Evolutionary conservation across 805 yeast species (phyloP), one percentile per base, ranked within the genome.

Genomic region (Saccharomyces mikatae): DNA sequence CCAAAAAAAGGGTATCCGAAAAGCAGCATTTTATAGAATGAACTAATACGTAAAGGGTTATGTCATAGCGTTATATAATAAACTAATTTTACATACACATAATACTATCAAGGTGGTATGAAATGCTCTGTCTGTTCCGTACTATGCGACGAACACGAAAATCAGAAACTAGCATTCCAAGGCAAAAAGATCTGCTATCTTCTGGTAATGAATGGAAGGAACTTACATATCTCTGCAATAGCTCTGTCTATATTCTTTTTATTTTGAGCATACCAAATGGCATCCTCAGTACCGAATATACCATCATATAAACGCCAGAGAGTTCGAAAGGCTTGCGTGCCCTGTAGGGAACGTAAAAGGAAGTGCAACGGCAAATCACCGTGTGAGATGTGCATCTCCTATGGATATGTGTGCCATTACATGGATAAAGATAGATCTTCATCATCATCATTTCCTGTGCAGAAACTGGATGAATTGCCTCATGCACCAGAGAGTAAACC

Each of bases 261-360:
- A 36, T 22, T 17, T 17, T 36, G 24, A n/a, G 11, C 11, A 1
- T 9, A n/a, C 44, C 13, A 26, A 26, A 49, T 49, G 51, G 28
- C 24, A 17, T 49, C 51, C 9, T 24, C 47, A 22, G 46, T 6
- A 26, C 21, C 51, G 9, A 17, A 17, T 14, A 9, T 17, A 30
- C 47, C 11, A 11, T 48, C 52, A 13, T n/a, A 26, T 27, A 51
- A 44, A 28, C 53, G 53, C 6, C 49, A 28, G 13, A 26, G 53
- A 17, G 49, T 30, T n/a, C 49, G 53, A 28, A 51, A 51, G 30
- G 53, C 53, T 22, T 51, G 53, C 41, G 30, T 46, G 28, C 49
- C 53, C 30, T 51, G 53, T 31, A 27, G 53, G 17, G 41, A 46
- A 31, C 53, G 53, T 11, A 51, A 51, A 30, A 44, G 53, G 28